Percentiles rank a stretch among this genome's conserved stretches.
Conservation (phyloP, 1,139 yeast species). For the Zygosaccharomyces pseudobailii region DNA sequence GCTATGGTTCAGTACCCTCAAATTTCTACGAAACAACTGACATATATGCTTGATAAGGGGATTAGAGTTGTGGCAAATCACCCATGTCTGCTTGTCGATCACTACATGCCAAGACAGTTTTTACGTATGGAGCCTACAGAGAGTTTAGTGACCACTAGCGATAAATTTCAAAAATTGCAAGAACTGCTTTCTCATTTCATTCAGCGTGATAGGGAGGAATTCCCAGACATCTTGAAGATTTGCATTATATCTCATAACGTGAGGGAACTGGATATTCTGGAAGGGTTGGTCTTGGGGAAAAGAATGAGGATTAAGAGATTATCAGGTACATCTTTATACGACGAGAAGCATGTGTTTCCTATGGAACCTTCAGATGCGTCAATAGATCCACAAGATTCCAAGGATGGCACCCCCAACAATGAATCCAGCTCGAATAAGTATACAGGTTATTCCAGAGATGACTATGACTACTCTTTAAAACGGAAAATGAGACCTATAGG, state of each 20-base stretch:
- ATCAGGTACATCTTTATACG: conserved; percentile 56
- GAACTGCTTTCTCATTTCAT: conserved; percentile 40
- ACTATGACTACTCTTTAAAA: conserved; percentile 35
- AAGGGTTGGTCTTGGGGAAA: conserved; percentile 62
- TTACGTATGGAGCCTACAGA: conserved; percentile 61
- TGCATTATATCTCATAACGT: conserved; percentile 57
- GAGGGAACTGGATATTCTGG: conserved; percentile 66
- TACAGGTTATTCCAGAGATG: conserved; percentile 36
- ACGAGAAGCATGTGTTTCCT: conserved; percentile 28
- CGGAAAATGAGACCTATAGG: conserved; percentile 20
- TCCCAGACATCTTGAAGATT: conserved; percentile 29
- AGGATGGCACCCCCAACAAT: conserved; percentile 12
- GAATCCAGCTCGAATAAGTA: conserved; percentile 39
- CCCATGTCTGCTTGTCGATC: conserved; percentile 67
- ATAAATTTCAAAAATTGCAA: conserved; percentile 54
- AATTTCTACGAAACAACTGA: conserved; percentile 33
- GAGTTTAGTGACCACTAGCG: conserved; percentile 49
- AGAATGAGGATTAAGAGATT: conserved; percentile 51
- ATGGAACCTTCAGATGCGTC: conserved; percentile 4
- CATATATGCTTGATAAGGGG: conserved; percentile 46
- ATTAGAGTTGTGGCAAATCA: conserved; percentile 51
- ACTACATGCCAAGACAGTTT: conserved; percentile 65
- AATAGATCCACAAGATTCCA: conserved; percentile 9
- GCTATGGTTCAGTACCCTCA: conserved; percentile 15
- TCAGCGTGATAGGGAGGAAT: conserved; percentile 13